Conservation (phyloP, 352 stramenopile genomes). For the Pythium sukuiense region DNA sequence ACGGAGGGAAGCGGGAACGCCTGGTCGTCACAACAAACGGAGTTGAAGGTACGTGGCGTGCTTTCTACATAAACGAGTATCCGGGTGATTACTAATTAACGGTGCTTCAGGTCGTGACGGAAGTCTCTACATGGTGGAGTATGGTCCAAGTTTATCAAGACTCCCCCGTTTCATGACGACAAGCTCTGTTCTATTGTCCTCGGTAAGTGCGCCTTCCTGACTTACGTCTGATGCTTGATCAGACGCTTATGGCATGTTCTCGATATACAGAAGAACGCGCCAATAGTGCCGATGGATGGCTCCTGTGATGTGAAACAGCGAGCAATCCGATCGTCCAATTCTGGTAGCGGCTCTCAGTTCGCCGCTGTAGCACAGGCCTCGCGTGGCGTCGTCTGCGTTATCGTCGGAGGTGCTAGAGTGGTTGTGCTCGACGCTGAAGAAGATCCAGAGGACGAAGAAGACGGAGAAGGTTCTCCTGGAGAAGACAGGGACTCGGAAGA, state of each 20-base stretch:
- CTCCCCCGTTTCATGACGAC: not conserved
- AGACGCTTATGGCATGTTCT: not conserved
- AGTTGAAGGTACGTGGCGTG: constrained; percentile 5
- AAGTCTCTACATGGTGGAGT: constrained; percentile 2
- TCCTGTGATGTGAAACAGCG: not conserved
- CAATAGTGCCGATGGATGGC: not conserved
- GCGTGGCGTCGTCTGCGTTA: constrained; percentile 55
- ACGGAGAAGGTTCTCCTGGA: constrained; percentile 15
- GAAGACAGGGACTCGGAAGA: constrained; percentile 25
- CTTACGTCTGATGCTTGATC: not conserved
- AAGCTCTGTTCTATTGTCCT: not conserved
- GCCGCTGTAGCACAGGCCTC: constrained; percentile 45
- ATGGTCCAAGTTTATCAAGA: not conserved
- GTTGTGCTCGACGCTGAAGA: constrained; percentile 67
- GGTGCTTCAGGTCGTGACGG: not conserved
- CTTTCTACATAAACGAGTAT: no score
- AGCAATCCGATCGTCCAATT: not conserved
- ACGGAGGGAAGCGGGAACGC: constrained; percentile 32
- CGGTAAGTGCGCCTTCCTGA: not conserved
- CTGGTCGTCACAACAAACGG: constrained; percentile 32
- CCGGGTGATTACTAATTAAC: not conserved
- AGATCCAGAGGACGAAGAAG: constrained; percentile 40
- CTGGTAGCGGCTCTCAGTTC: not conserved
- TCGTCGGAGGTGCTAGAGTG: constrained; percentile 35
- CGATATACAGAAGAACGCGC: not conserved